Base-by-base conservation (phyloP, 441 rosid genomes). In the Adansonia madagascariensis region DNA sequence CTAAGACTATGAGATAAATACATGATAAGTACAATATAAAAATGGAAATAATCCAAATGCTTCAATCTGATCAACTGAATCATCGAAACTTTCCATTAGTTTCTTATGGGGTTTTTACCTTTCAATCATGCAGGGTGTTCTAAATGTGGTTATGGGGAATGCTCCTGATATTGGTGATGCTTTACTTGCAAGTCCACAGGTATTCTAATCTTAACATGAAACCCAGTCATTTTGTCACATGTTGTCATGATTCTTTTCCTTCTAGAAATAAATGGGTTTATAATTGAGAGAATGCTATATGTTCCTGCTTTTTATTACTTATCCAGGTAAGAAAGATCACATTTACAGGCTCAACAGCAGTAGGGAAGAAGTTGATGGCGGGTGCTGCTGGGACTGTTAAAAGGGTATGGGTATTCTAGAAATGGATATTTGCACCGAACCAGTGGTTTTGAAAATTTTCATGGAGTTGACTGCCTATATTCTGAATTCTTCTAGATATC, bases 321-420 rank as follows among this genome's bases (percentile, higher is more conserved):
- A 74, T 78, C 77, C 85, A 97, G 99, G 98, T 97, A 60, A 93
- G 97, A 75, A 90, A 92, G 86, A 94, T 94, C 79, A 94, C 98
- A 9, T 97, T 97, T 85, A 93, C 99, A 10, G 99, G 98, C 71
- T 97, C 98, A 73, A 93, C 99, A 27, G 92, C 98, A 74, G 98
- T 97, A 60, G 98, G 99, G 79, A 97, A 97, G 88, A 92, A 89
- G 84, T 89, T 92, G 88, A 94, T 97, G 99, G 98, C 93, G 24
- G 98, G 92, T 75, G 93, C 98, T 77, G 97, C 99, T 66, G 88
- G 80, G 79, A 94, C 98, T 27, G 98, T 93, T 83, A 94, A 97
- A 87, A 97, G 79, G 97, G 98, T 93, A 85, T 64, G 83, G 44
- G 75, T 78, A 73, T 46, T 71, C 27, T 77, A 47, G 20, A 61